These are phyloP conservation scores for Arachnomyces sp. DNA, from an alignment of 2,329 filamentous ascomycete genomes.

Conservation along the genomic window DNA sequence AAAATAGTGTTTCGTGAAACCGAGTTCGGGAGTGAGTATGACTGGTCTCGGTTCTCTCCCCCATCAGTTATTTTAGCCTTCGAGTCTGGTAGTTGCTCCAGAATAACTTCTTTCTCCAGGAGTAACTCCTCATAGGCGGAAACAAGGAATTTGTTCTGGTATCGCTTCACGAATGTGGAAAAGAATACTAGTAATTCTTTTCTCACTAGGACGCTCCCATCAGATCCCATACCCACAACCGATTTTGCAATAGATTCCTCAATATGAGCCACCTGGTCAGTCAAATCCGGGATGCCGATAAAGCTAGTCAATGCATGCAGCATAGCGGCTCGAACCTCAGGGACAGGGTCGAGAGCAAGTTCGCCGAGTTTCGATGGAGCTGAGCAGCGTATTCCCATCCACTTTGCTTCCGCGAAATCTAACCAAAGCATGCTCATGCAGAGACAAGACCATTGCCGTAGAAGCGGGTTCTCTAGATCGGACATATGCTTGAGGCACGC, in stretches of 20 bases:
- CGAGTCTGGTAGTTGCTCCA: constrained; percentile 41
- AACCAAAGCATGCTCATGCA: constrained; percentile 94
- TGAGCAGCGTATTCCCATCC: constrained; percentile 82
- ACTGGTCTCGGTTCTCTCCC: constrained; percentile 7
- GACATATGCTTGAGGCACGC: constrained; percentile 76
- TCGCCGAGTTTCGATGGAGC: constrained; percentile 74
- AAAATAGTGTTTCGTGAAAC: constrained; percentile 84
- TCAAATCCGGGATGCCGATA: constrained; percentile 84
- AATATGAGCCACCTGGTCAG: constrained; percentile 79
- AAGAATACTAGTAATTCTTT: constrained; percentile 91
- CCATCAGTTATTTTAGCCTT: constrained; percentile 20
- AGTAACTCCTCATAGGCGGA: constrained; percentile 82
- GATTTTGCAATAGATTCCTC: constrained; percentile 87
- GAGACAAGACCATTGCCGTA: constrained; percentile 91
- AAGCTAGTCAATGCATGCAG: constrained; percentile 90
- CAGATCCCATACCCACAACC: constrained; percentile 81
- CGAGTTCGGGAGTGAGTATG: constrained; percentile 35
- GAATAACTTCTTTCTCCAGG: constrained; percentile 67
- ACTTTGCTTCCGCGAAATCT: constrained; percentile 86
- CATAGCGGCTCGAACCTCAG: constrained; percentile 89
- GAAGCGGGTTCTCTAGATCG: constrained; percentile 76
- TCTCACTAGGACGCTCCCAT: constrained; percentile 88
- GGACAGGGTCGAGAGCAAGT: constrained; percentile 74
- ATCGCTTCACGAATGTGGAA: constrained; percentile 81
- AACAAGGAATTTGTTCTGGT: constrained; percentile 86